Percentiles rank a stretch among this genome's conserved stretches.
Evolutionary conservation across 768 basidiomycete species (phyloP).

Genomic region (Panaeolus cyanescens): DNA sequence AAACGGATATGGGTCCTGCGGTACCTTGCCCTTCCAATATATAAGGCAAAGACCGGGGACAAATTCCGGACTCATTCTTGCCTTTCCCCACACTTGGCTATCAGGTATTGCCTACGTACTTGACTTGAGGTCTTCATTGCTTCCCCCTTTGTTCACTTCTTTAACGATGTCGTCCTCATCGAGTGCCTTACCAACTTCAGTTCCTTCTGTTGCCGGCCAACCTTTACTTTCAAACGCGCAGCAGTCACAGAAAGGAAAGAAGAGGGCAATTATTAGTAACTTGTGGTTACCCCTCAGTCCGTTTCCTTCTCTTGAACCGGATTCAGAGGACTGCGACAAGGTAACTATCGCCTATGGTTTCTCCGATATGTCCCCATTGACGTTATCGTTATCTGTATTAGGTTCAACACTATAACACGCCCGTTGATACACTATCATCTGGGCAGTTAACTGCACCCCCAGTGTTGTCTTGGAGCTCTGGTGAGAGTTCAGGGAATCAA

Average conservation of each 20-base stretch:
- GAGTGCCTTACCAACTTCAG: conserved; percentile 9
- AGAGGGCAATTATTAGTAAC: conserved; percentile 12
- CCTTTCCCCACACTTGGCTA: not conserved
- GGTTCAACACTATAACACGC: not conserved
- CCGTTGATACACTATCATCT: not conserved
- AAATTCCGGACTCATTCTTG: not conserved
- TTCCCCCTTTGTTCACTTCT: conserved; percentile 10
- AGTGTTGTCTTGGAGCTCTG: conserved; percentile 15
- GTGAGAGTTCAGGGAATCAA: not conserved
- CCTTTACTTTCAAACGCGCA: conserved; percentile 7
- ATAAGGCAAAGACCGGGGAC: not conserved
- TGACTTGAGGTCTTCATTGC: conserved; percentile 2
- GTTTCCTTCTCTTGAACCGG: conserved; percentile 13
- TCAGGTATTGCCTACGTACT: not conserved
- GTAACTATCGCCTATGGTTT: conserved; percentile 4
- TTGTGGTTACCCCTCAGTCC: conserved; percentile 17
- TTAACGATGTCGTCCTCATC: conserved; percentile 9
- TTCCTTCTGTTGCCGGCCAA: conserved; percentile 16
- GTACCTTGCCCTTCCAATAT: not conserved
- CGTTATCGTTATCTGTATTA: not conserved
- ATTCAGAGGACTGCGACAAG: conserved; percentile 15
- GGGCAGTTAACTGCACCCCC: conserved; percentile 11
- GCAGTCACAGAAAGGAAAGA: conserved; percentile 10
- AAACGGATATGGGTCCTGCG: not conserved
- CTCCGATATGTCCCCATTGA: not conserved